Conservation (phyloP, 2,329 filamentous ascomycete genomes). For the Monosporascus sp. region DNA sequence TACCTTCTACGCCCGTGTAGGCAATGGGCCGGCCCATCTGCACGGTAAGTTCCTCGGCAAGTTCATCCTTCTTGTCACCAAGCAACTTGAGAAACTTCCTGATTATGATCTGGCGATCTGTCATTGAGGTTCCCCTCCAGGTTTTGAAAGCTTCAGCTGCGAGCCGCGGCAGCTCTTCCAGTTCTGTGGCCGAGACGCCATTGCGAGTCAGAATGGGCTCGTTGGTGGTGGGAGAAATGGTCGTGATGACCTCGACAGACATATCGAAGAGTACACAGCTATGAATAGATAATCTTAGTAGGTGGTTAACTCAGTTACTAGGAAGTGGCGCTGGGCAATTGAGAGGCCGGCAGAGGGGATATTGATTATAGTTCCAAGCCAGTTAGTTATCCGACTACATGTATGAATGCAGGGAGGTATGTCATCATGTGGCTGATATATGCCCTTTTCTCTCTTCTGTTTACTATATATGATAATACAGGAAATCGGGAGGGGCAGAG, state of each 20-base stretch:
- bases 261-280: slow-evolving; percentile 32
- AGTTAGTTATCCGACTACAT: too few species aligned
- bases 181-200: slow-evolving; percentile 65
- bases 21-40: slow-evolving; percentile 95
- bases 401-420: background rate
- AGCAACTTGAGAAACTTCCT: slow-evolving; percentile 72
- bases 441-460: too few species aligned
- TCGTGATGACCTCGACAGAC: slow-evolving; percentile 63
- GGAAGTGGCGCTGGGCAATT: background rate
- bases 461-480: too few species aligned
- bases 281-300: too few species aligned
- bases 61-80: slow-evolving; percentile 65
- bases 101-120: slow-evolving; percentile 74
- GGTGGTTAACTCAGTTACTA: too few species aligned
- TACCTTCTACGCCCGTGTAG: slow-evolving; percentile 70
- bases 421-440: background rate
- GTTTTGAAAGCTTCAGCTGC: slow-evolving; percentile 71
- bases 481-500: background rate
- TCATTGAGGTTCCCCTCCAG: slow-evolving; percentile 70
- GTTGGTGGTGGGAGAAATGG: slow-evolving; percentile 88
- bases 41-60: slow-evolving; percentile 80
- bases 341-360: too few species aligned
- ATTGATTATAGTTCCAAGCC: too few species aligned
- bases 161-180: slow-evolving; percentile 64
- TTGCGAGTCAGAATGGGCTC: slow-evolving; percentile 75